phyloP scores from a whole-genome alignment of 2,329 filamentous ascomycete species.

The Ceratocystis cacaofunesta region DNA sequence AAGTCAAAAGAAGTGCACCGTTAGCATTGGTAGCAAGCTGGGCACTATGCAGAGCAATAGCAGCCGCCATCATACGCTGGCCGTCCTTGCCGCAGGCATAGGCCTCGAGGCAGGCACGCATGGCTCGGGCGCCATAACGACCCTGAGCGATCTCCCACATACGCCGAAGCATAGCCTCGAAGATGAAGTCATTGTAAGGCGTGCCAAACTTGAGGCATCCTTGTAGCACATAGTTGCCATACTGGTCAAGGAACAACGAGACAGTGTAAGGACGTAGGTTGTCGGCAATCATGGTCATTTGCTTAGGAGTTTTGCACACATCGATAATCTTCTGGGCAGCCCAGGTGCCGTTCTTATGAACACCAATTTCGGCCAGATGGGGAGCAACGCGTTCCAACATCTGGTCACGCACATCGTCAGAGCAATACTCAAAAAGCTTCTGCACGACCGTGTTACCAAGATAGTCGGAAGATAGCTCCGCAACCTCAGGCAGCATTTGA shows the following conservation, averaged over 20 bases:
- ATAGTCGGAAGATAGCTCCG: constrained; percentile 88
- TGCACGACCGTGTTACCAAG: constrained; percentile 98
- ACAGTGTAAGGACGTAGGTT: constrained; percentile 74
- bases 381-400: constrained; percentile 83
- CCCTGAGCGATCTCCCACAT: constrained; percentile 92
- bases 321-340: constrained; percentile 99
- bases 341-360: constrained; percentile 99
- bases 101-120: constrained; percentile 92
- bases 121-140: constrained; percentile 84
- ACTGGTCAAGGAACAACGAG: constrained; percentile 89
- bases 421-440: constrained; percentile 94
- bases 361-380: constrained; percentile 87
- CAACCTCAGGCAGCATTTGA: constrained; percentile 92
- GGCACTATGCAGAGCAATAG: constrained; percentile 91
- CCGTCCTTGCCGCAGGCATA: constrained; percentile 91
- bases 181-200: constrained; percentile 90
- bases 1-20: constrained; percentile 81
- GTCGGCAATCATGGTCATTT: constrained; percentile 75
- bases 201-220: constrained; percentile 84
- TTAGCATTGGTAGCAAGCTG: constrained; percentile 94
- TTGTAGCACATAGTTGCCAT: constrained; percentile 95
- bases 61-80: constrained; percentile 83
- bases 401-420: constrained; percentile 72
- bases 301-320: constrained; percentile 68
- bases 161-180: constrained; percentile 86